Evolutionary conservation across 345 rosid species (phyloP).

Genomic region (Euphorbia tirucalli): DNA sequence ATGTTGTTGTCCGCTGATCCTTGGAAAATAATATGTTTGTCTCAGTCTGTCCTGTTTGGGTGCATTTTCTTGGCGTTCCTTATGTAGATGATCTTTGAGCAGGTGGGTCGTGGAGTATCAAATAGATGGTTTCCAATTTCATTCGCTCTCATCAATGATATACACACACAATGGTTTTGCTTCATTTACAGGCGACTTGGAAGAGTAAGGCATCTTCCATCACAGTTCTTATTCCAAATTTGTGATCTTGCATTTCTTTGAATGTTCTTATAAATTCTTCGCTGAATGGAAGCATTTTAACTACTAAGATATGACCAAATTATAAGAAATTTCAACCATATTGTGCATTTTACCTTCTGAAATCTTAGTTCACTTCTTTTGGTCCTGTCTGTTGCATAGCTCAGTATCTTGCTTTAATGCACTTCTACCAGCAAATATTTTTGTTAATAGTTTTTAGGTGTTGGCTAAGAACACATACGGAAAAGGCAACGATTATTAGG

Average conservation of each 20-base stretch:
- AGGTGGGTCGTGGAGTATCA: constrained; percentile 96
- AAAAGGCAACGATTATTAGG: not conserved
- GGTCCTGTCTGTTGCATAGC: not conserved
- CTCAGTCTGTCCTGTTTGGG: constrained; percentile 4
- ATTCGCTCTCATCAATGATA: constrained; percentile 90
- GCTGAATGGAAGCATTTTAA: too few species aligned
- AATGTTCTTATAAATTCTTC: not conserved
- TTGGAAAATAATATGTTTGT: constrained; percentile 9
- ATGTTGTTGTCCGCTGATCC: not conserved
- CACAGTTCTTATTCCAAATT: constrained; percentile 4
- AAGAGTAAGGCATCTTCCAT: constrained; percentile 66
- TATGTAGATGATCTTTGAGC: constrained; percentile 35
- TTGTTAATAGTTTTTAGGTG: not conserved
- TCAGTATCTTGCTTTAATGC: not conserved
- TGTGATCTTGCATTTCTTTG: not conserved
- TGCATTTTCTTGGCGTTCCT: constrained; percentile 24
- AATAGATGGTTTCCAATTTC: constrained; percentile 93
- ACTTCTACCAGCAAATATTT: not conserved
- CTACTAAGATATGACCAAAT: not conserved
- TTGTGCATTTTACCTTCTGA: not conserved
- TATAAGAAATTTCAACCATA: not conserved
- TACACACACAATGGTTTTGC: constrained; percentile 97
- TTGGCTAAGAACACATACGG: not conserved
- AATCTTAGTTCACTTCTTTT: not conserved
- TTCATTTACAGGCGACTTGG: constrained; percentile 67